Percentiles rank a stretch among this genome's conserved stretches.
phyloP scores from a whole-genome alignment of 73 alveolate genomes.

The Paramecium bursaria region DNA sequence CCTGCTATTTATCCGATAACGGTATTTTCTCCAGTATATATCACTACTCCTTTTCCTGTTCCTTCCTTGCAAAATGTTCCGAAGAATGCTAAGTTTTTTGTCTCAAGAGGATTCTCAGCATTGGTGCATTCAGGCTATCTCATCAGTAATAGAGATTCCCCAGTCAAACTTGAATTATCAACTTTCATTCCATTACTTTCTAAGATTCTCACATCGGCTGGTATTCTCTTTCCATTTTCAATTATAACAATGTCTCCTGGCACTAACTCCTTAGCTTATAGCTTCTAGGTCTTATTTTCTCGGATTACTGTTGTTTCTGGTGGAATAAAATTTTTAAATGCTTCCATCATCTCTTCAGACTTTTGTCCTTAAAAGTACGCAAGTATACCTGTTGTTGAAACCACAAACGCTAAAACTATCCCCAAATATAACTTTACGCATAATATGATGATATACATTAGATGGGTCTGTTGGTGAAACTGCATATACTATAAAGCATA shows the following conservation, averaged over 20 bases:
- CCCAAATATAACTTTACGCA: slow-evolving; percentile 82
- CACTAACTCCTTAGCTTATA: slow-evolving; percentile 75
- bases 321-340: slow-evolving; percentile 82
- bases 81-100: slow-evolving; percentile 81
- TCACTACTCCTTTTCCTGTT: slow-evolving; percentile 90
- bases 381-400: slow-evolving; percentile 80
- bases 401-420: slow-evolving; percentile 84
- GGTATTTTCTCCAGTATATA: slow-evolving; percentile 92
- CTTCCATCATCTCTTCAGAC: slow-evolving; percentile 91
- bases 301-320: slow-evolving; percentile 75
- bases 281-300: slow-evolving; percentile 67
- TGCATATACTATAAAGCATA: slow-evolving; percentile 89
- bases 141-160: slow-evolving; percentile 87
- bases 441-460: slow-evolving; percentile 76
- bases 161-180: slow-evolving; percentile 94
- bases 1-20: slow-evolving; percentile 94
- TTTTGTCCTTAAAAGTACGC: slow-evolving; percentile 83
- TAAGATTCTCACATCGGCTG: slow-evolving; percentile 85
- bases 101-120: slow-evolving; percentile 59
- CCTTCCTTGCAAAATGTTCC: slow-evolving; percentile 94
- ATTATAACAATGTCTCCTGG: slow-evolving; percentile 82
- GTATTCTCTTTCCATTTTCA: slow-evolving; percentile 74
- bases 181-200: slow-evolving; percentile 91
- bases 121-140: slow-evolving; percentile 83
- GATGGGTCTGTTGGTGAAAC: slow-evolving; percentile 80